Evolutionary conservation across 2,329 filamentous ascomycete genomes (phyloP).

Genomic region (Tolypocladium tundrense): DNA sequence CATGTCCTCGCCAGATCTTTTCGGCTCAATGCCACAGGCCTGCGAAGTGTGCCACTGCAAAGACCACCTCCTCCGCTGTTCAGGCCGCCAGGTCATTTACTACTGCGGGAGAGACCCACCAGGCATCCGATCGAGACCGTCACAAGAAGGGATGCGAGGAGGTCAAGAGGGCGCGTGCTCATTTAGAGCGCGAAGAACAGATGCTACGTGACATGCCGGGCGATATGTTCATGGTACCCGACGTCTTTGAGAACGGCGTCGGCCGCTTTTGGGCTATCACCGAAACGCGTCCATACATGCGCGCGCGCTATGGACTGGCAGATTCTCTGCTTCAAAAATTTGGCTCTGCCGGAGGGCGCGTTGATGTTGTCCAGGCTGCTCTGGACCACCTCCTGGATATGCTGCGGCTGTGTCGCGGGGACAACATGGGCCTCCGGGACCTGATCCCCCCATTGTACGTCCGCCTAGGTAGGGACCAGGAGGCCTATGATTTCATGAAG

Average conservation of each 20-base stretch:
- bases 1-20: too few species aligned
- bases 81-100: conserved; percentile 4
- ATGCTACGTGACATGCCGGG: conserved; percentile 19
- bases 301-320: conserved; percentile 17
- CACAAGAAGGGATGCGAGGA: conserved; percentile 1
- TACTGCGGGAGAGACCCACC: conserved; percentile 3
- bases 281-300: conserved; percentile 34
- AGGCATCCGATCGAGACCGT: neutral
- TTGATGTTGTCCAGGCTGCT: conserved; percentile 21
- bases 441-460: conserved; percentile 31
- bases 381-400: conserved; percentile 32
- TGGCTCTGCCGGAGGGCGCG: conserved; percentile 17
- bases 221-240: conserved; percentile 15
- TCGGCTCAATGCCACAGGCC: neutral
- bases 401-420: conserved; percentile 30
- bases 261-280: conserved; percentile 32
- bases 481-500: conserved; percentile 34
- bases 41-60: conserved; percentile 9
- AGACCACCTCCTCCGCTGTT: conserved; percentile 3
- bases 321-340: conserved; percentile 17
- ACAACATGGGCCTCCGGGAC: conserved; percentile 32
- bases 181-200: conserved; percentile 20
- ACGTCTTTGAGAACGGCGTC: conserved; percentile 25
- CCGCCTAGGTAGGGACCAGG: conserved; percentile 37
- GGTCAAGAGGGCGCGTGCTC: conserved; percentile 1